These are phyloP conservation scores for Hypoxylon fragiforme DNA, from an alignment of 495 filamentous ascomycete species.

Conservation along the genomic window DNA sequence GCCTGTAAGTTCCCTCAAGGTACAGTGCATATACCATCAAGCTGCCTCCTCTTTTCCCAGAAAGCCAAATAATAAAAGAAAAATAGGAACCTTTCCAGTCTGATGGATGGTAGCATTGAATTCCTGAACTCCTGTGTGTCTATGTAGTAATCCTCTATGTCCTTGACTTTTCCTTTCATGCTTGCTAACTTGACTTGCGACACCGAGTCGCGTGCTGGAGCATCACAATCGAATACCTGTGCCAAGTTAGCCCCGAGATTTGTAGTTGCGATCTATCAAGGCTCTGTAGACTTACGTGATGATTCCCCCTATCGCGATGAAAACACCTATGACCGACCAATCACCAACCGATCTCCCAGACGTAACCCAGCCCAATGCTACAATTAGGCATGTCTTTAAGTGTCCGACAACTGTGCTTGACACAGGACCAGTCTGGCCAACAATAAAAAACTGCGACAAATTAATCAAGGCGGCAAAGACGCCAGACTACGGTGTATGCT, in stretches of 20 bases:
- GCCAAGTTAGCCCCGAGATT: conserved; percentile 6
- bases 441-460: conserved; percentile 74
- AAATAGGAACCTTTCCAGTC: too few species aligned
- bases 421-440: conserved; percentile 69
- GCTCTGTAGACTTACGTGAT: conserved; percentile 47
- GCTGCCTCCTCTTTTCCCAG: too few species aligned
- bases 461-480: conserved; percentile 70
- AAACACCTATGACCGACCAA: conserved; percentile 55
- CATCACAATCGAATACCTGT: conserved; percentile 58
- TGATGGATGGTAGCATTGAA: neutral
- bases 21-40: too few species aligned
- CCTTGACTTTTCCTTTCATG: neutral
- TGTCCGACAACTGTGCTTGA: conserved; percentile 75
- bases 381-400: conserved; percentile 63
- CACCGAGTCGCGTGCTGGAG: conserved; percentile 37
- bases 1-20: too few species aligned
- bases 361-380: conserved; percentile 58
- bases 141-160: neutral
- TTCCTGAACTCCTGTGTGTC: conserved; percentile 6
- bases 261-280: neutral
- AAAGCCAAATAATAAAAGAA: too few species aligned
- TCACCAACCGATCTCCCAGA: conserved; percentile 57
- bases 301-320: conserved; percentile 59
- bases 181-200: conserved; percentile 1
- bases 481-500: conserved; percentile 55